Base-by-base conservation (phyloP, 352 stramenopile genomes). In the Globisporangium canariense region DNA sequence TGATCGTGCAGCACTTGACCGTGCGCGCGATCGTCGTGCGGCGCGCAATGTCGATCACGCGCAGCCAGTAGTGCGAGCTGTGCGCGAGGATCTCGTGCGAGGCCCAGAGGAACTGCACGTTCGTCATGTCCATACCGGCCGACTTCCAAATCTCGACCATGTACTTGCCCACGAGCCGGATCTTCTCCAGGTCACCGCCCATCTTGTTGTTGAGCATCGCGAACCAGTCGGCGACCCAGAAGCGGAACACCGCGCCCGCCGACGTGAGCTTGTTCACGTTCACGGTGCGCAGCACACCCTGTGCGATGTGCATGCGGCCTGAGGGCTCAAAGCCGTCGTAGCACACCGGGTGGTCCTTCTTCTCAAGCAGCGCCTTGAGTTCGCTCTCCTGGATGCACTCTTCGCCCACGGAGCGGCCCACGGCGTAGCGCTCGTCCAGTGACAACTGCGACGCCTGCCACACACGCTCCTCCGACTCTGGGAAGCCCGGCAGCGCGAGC, bases 181-280 rank as follows among this genome's bases (percentile, higher is more conserved):
- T 99, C 81, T 99, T 99, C 50, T 96, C 85, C 28, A 99, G 76
- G 73, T 99, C 96, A 40, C 97, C 97, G 58, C 95, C 96, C 96
- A 99, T 99, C 80, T 99, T 99, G 78, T 98, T 98, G 78, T 99
- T 99, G 69, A 99, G 94, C 69, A 99, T 94, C 16, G 97, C 98
- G 75, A 99, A 99, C 98, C 98, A 99, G 76, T 99, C 98, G n/a
- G 98, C 98, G 32, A 99, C 97, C 98, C 98, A 99, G 77, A 99
- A 99, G 71, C 98, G 96, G 76, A 99, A 99, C 9, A 98, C 96
- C 28, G 94, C 93, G 32, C 97, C 97, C 5, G 88, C 73, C 13
- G 77, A 86, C 40, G 96, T 99, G n/a, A 94, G 80, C 46, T 88
- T 89, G 75, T 93, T 93, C 64, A 99, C 97, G 77, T 99, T 99